Base-by-base conservation (phyloP, 345 rosid genomes). In the Boechera stricta region DNA sequence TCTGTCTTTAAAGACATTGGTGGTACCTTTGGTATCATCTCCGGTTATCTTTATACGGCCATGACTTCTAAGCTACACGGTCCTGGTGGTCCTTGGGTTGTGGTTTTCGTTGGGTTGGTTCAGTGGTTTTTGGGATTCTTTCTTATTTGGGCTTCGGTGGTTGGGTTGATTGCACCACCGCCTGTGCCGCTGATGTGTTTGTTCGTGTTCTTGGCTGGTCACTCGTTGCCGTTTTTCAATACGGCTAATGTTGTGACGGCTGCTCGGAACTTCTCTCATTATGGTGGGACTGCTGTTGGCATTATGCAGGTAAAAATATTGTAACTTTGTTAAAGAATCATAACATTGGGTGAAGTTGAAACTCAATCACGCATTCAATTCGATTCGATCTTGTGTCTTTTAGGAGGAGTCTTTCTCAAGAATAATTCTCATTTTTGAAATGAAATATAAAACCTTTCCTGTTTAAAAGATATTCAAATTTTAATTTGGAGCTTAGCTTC, bases 1-100 rank as follows among this genome's bases (percentile, higher is more conserved):
- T 94, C 97, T 36, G 96, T 94, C 83, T 91, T 90, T 82, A 94
- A 94, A 77, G 97, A 94, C 84, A 91, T 91, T 79, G 98, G 98
- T 53, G 94, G 96, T 63, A 90, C 91, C 82, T 79, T 77, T 59
- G 98, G 97, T 28, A 57, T 89, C 83, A 72, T 91, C 58, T 87
- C 97, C 15, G 98, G 98, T 31, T 82, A 83, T 67, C 93, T 94
- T 47, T 94, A 90, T 85, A 77, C 96, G 63, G 41, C 80, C 79
- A 82, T 84, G 64, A 79, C 91, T 31, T 58, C 74, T 44, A 58
- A 33, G 69, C 63, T 28, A 2, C 72, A 66, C 39, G 77, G 77
- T 28, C 57, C 76, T 66, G 8, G 18, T 12, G 91, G 90, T n/a
- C 98, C 97, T 0, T 94, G 98, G 94, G 81, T 91, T 64, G 97